Evolutionary conservation across 2,329 filamentous ascomycete genomes (phyloP).

Genomic region (Aspergillus brunneoviolaceus): DNA sequence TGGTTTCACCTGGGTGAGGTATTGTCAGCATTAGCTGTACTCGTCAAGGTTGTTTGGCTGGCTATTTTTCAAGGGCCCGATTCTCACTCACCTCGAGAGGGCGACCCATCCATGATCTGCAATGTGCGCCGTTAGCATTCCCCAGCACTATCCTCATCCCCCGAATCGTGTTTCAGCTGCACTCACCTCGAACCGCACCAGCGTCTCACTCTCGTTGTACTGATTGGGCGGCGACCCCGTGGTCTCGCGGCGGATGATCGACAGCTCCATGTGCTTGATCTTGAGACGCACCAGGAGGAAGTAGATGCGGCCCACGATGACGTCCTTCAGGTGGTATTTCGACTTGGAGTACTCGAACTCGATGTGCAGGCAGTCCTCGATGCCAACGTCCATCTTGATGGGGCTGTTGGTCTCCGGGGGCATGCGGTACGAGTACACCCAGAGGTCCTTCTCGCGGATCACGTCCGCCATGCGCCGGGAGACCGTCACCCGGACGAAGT

Average conservation of each 20-base stretch:
- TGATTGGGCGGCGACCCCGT: slow-evolving; percentile 96
- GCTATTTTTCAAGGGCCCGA: neutral
- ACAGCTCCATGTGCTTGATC: slow-evolving; percentile 99
- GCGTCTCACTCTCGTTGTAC: slow-evolving; percentile 98
- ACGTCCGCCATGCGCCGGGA: slow-evolving; percentile 97
- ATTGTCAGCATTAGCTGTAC: neutral
- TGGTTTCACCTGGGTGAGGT: slow-evolving; percentile 67
- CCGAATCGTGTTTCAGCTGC: slow-evolving; percentile 10
- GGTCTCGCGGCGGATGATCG: slow-evolving; percentile 94
- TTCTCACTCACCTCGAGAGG: slow-evolving; percentile 72
- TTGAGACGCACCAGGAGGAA: slow-evolving; percentile 95
- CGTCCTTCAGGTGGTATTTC: slow-evolving; percentile 98
- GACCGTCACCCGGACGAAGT: slow-evolving; percentile 96
- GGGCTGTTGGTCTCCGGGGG: slow-evolving; percentile 96
- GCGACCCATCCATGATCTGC: slow-evolving; percentile 98
- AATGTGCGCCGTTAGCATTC: slow-evolving; percentile 11
- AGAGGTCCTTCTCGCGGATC: slow-evolving; percentile 97
- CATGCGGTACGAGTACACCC: slow-evolving; percentile 98
- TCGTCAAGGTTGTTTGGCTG: neutral
- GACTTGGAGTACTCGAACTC: slow-evolving; percentile 99
- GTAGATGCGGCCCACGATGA: slow-evolving; percentile 98
- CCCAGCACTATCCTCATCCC: neutral
- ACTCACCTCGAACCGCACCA: slow-evolving; percentile 88
- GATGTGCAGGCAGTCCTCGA: slow-evolving; percentile 98
- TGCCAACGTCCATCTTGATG: slow-evolving; percentile 99